These are phyloP conservation scores for Sporothrix brasiliensis DNA, from an alignment of 2,329 filamentous ascomycete genomes.

Conservation along the genomic window DNA sequence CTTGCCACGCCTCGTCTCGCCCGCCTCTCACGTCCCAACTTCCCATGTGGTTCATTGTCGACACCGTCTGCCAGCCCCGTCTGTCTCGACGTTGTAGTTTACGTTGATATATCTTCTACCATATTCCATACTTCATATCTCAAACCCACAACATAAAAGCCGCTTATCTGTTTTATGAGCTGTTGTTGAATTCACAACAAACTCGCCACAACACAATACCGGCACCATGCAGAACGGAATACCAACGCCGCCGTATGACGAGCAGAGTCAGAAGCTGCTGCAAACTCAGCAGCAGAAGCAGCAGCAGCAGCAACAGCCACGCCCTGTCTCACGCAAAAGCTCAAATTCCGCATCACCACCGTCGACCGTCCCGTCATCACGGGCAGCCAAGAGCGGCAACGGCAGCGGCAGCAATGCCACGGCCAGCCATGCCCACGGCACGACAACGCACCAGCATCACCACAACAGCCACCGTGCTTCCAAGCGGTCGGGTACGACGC, in stretches of 20 bases:
- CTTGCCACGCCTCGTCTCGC: background rate
- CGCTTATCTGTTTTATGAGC: background rate
- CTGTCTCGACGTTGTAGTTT: conserved; percentile 15
- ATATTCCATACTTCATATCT: no score
- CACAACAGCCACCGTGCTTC: conserved; percentile 50
- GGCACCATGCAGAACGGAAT: conserved; percentile 53
- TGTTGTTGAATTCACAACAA: background rate
- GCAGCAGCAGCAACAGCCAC: conserved; percentile 22
- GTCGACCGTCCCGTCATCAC: conserved; percentile 15
- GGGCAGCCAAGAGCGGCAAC: conserved; percentile 36
- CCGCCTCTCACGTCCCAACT: background rate
- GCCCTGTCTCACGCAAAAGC: conserved; percentile 44
- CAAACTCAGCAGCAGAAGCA: conserved; percentile 16
- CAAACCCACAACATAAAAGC: no score
- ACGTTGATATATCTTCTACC: background rate
- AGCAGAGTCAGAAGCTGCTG: conserved; percentile 37
- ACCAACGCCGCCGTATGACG: conserved; percentile 58
- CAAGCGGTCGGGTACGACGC: conserved; percentile 50
- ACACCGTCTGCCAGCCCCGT: background rate
- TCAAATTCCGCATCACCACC: conserved; percentile 47
- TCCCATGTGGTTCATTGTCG: conserved; percentile 16
- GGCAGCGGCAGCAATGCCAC: conserved; percentile 34
- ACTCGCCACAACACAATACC: background rate
- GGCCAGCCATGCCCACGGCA: background rate
- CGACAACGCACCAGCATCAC: conserved; percentile 32